Conservation (phyloP, 805 yeast genomes). For the Lipomyces kockii region DNA sequence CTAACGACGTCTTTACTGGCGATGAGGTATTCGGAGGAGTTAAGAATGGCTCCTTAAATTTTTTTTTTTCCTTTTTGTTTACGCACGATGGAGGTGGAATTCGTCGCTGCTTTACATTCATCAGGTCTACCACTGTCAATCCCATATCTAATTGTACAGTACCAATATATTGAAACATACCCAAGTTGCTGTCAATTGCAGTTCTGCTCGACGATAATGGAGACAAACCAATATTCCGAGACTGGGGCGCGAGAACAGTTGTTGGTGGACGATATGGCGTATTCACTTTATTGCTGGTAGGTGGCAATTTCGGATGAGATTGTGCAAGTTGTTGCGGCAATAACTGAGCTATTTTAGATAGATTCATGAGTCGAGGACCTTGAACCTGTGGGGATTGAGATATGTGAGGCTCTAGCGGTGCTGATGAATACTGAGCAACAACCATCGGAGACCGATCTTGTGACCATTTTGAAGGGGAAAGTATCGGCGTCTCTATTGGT, state of each 20-base stretch:
- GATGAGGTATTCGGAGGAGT: not conserved
- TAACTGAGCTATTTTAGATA: not conserved
- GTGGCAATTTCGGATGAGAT: not conserved
- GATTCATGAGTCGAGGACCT: not conserved
- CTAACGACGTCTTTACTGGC: not conserved
- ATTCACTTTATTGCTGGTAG: not conserved
- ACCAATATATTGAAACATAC: not conserved
- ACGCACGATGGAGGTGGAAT: not conserved
- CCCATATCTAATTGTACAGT: not conserved
- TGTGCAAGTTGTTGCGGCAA: not conserved
- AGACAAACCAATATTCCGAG: not conserved
- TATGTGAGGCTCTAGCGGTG: not conserved
- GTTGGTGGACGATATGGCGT: not conserved
- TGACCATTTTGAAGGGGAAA: not conserved
- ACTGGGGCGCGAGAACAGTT: not conserved
- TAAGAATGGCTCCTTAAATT: not conserved
- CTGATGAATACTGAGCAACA: not conserved
- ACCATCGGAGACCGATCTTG: not conserved
- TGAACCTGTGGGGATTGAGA: not conserved
- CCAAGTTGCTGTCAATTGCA: not conserved
- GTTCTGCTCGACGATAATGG: not conserved
- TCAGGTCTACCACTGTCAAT: not conserved
- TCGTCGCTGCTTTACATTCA: not conserved
- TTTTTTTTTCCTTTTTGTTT: not conserved
- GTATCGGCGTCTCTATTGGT: not conserved